These are phyloP conservation scores for Calvatia gigantea DNA, from an alignment of 768 basidiomycete species.

Conservation along the genomic window DNA sequence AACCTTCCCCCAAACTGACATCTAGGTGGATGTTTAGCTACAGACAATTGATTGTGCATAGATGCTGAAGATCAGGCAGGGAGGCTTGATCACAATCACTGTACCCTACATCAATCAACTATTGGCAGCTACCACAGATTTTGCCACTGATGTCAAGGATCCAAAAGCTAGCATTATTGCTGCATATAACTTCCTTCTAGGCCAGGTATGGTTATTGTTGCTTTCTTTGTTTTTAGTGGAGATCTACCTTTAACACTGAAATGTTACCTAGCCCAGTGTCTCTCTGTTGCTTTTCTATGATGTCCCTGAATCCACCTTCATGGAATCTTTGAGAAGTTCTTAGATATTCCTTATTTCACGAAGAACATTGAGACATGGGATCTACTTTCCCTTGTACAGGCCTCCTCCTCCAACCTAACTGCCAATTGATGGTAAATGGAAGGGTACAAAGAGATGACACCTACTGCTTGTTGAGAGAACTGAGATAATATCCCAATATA, in stretches of 20 bases:
- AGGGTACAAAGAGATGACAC: too few relatives aligned
- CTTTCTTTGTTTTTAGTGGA: too few relatives aligned
- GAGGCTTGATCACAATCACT: constrained; percentile 41
- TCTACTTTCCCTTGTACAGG: constrained; percentile 37
- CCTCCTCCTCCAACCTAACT: constrained; percentile 33
- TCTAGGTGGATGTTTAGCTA: constrained; percentile 48
- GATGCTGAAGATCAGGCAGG: constrained; percentile 27
- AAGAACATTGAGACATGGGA: constrained; percentile 37
- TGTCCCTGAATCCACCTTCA: constrained; percentile 41
- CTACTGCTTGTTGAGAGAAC: too few relatives aligned
- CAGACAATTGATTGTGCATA: not conserved
- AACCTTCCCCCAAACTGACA: constrained; percentile 48
- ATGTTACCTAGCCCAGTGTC: constrained; percentile 16
- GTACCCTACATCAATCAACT: constrained; percentile 21
- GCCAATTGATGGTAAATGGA: constrained; percentile 20
- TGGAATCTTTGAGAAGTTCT: constrained; percentile 50
- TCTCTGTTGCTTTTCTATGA: constrained; percentile 56
- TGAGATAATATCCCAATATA: too few relatives aligned
- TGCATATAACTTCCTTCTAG: constrained; percentile 36
- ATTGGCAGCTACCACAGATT: constrained; percentile 35
- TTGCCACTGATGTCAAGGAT: constrained; percentile 39
- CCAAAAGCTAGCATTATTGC: constrained; percentile 50
- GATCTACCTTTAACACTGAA: too few relatives aligned
- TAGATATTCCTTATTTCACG: constrained; percentile 36
- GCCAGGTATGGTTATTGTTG: not conserved